Evolutionary conservation across 805 yeast genomes (phyloP), one percentile per base, ranked within the genome.

Genomic region (Wickerhamiella domercqiae): DNA sequence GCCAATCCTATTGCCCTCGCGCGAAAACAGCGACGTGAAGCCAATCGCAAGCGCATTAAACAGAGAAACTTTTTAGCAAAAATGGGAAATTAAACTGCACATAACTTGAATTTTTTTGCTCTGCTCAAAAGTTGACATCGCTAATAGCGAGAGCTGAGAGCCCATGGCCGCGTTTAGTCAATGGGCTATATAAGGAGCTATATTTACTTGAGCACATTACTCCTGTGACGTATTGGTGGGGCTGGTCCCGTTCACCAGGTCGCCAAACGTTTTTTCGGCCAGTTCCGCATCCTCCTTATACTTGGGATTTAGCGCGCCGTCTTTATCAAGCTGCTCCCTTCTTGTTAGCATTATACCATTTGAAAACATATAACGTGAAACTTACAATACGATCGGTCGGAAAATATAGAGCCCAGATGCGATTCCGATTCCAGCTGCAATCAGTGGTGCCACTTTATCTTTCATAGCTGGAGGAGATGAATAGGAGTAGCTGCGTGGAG

Each of bases 61-160:
- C 69, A 71, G 51, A 75, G 72, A 55, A 86, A 86, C 66, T 86
- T 84, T 60, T 60, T 79, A 59, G 63, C 75, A 25, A 70, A 70
- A 48, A 68, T 72, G 68, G 53, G 51, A 39, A 46, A 43, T 20
- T 33, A 4, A 5, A 16, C 7, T 19, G 14, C 14, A 32, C 22
- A n/a, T 9, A 5, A 6, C 6, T 18, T 20, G 5, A 11, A 32
- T 13, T 22, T 21, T 29, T 14, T 18, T 20, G 21, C 18, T 29
- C 17, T 13, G 28, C 24, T n/a, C n/a, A n/a, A n/a, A n/a, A n/a
- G n/a, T n/a, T n/a, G n/a, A n/a, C n/a, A n/a, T n/a, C n/a, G n/a
- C n/a, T n/a, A n/a, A n/a, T n/a, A n/a, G n/a, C n/a, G n/a, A n/a
- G n/a, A n/a, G n/a, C n/a, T n/a, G n/a, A n/a, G n/a, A n/a, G n/a